Evolutionary conservation across 768 basidiomycete genomes (phyloP).

Genomic region (Calocera viscosa): DNA sequence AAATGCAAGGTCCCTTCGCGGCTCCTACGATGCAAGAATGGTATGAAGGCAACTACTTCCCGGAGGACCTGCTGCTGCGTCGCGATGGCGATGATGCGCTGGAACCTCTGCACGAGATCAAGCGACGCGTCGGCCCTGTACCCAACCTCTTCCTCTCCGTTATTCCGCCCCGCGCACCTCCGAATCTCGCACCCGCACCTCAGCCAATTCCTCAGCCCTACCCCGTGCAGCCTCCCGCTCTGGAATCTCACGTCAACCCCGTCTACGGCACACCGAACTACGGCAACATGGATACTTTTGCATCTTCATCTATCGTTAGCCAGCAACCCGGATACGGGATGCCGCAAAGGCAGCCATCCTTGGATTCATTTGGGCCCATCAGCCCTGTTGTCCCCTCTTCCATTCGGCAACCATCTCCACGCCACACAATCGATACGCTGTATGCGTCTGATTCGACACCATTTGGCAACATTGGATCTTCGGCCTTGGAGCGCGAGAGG

Average conservation of each 20-base stretch:
- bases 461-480: neutral
- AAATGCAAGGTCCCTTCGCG: conserved; percentile 84
- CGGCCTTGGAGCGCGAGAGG: neutral
- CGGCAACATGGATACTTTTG: neutral
- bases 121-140: neutral
- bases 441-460: neutral
- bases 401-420: neutral
- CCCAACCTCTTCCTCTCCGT: neutral
- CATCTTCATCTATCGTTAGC: neutral
- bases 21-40: conserved; percentile 89
- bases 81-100: conserved; percentile 26
- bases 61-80: conserved; percentile 69
- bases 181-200: neutral
- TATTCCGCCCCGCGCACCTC: neutral
- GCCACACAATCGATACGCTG: neutral
- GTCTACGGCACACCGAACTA: conserved; percentile 6
- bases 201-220: neutral
- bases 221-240: neutral
- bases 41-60: conserved; percentile 84
- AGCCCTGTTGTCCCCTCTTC: neutral
- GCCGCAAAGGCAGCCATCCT: neutral
- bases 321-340: neutral
- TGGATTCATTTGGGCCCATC: neutral
- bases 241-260: neutral
- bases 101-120: neutral